Base-by-base conservation (phyloP, 2,329 filamentous ascomycete species). In the Beauveria sp. region DNA sequence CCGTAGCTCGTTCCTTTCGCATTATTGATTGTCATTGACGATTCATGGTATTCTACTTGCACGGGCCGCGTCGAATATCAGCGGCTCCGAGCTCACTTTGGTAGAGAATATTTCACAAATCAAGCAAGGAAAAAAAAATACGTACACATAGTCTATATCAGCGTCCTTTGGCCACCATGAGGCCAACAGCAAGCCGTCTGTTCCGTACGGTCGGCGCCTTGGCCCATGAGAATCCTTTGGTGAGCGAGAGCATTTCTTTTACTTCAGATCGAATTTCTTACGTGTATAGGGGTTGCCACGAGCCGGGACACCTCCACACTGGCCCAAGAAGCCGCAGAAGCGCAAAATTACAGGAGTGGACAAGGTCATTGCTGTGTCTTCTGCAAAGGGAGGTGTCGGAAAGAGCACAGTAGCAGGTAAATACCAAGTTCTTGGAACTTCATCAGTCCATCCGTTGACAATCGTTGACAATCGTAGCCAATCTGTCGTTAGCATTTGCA, bases 361-460 rank as follows among this genome's bases (percentile, higher is more conserved):
- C 66, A 96, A 96, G 72, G 86, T 97, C n/a, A 85, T 99, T 62
- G 92, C 92, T n/a, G 91, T 99, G 16, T 96, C 92, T 4, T 97
- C 92, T 1, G 94, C 94, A 16, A 99, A 99, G 71, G 94, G 94
- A 2, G 94, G 94, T n/a, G 94, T 99, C 0, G 94, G 94, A 1
- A 99, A 99, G 72, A 96, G 91, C 67, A 99, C 94, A 8, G 86
- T 97, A 50, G 88, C 93, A 62, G 89, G 90, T 90, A 69, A 57
- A 75, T 41, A 12, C 60, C 18, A 18, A 62, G 34, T 5, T 5
- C 7, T 28, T 10, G 28, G 9, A 14, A 18, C 18, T 26, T 6
- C 22, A 12, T 28, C 12, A 18, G 6, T 14, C 20, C n/a, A 52
- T 18, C 28, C 26, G 10, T 24, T 22, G 48, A 22, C 12, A 41